Percentiles rank a stretch among this genome's conserved stretches.
Evolutionary conservation across 352 stramenopile species (phyloP).

Genomic region (Globisporangium barbulae): DNA sequence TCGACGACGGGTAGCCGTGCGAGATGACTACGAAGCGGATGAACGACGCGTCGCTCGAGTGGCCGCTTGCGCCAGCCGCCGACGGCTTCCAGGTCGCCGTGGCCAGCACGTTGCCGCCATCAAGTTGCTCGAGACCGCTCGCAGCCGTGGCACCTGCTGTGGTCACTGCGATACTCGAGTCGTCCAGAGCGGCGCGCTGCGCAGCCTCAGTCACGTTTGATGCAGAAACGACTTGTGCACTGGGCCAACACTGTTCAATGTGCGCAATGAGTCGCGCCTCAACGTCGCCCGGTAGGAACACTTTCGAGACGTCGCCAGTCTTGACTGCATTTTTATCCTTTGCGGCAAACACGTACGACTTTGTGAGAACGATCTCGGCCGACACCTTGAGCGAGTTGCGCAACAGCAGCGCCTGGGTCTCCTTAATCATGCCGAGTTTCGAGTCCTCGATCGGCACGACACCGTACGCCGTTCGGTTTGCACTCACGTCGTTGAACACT

Average conservation of each 20-base stretch:
- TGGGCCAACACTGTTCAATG: conserved; percentile 75
- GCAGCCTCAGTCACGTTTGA: conserved; percentile 64
- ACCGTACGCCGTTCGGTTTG: conserved; percentile 80
- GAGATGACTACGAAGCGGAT: conserved; percentile 78
- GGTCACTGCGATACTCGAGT: conserved; percentile 50
- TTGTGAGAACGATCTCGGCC: conserved; percentile 66
- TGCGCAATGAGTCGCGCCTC: conserved; percentile 50
- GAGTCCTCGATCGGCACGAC: conserved; percentile 86
- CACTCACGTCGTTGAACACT: conserved; percentile 77
- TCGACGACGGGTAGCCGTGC: conserved; percentile 57
- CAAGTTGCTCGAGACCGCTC: conserved; percentile 40
- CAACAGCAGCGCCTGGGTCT: conserved; percentile 76
- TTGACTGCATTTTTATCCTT: conserved; percentile 45
- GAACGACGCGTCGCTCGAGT: conserved; percentile 33
- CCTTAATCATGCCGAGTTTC: conserved; percentile 82
- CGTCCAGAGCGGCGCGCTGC: conserved; percentile 33
- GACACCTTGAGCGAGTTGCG: conserved; percentile 73
- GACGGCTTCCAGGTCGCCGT: conserved; percentile 39
- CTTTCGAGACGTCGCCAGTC: conserved; percentile 42
- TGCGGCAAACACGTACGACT: conserved; percentile 68
- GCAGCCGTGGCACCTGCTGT: conserved; percentile 41
- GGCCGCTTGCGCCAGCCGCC: conserved; percentile 6
- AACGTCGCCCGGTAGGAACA: conserved; percentile 60
- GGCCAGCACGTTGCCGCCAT: conserved; percentile 45
- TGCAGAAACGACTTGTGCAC: conserved; percentile 57